Evolutionary conservation across 768 basidiomycete species (phyloP).

Genomic region (Suillus cothurnatus): DNA sequence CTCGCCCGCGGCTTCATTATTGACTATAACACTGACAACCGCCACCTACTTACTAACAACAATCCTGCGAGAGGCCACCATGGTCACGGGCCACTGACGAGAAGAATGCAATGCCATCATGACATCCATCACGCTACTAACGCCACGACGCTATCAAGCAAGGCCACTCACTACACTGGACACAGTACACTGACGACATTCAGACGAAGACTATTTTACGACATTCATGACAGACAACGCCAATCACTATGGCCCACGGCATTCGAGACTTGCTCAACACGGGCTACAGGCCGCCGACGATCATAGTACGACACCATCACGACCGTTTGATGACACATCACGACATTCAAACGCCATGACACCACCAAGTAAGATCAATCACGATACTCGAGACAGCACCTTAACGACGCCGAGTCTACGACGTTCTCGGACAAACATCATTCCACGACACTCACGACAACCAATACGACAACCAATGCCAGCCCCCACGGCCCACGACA

Average conservation of each 20-base stretch:
- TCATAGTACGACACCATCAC: neutral
- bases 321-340: neutral
- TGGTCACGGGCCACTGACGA: neutral
- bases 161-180: neutral
- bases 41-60: neutral
- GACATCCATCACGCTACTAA: neutral
- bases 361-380: neutral
- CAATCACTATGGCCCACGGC: neutral
- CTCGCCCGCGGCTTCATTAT: neutral
- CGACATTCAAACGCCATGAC: neutral
- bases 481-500: neutral
- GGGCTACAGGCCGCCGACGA: neutral
- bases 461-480: too few species aligned
- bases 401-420: neutral
- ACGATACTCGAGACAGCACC: neutral
- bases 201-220: neutral
- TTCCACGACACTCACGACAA: neutral
- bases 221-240: neutral
- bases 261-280: neutral
- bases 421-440: neutral
- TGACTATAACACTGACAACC: neutral
- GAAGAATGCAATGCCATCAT: neutral
- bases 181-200: neutral
- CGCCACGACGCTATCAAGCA: neutral
- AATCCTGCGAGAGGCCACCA: neutral